Percentiles rank a stretch among this genome's conserved stretches.
phyloP scores from a whole-genome alignment of 75 land plant species.

The Selaginella tamariscina region DNA sequence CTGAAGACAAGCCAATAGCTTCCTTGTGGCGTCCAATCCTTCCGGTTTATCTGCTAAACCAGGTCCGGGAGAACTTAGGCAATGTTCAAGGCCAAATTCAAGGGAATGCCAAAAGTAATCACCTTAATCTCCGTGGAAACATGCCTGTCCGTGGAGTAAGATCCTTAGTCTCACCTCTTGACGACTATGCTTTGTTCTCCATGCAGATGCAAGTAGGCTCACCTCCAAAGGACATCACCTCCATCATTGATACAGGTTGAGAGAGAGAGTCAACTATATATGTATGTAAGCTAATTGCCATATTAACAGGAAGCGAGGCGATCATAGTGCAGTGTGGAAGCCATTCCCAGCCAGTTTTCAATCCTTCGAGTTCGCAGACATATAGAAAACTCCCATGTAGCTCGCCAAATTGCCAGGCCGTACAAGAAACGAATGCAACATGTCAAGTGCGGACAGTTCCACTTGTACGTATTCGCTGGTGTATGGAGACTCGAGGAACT shows the following conservation, averaged over 20 bases:
- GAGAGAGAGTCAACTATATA: no score
- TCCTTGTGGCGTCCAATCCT: not conserved
- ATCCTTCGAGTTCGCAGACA: not conserved
- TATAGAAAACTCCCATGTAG: not conserved
- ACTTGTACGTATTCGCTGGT: not conserved
- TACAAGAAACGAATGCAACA: not conserved
- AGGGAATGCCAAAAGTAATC: not conserved
- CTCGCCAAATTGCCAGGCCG: not conserved
- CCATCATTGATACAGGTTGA: not conserved
- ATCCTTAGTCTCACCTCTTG: not conserved
- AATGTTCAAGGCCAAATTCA: not conserved
- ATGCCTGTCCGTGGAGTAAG: not conserved
- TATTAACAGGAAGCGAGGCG: not conserved
- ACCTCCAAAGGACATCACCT: not conserved
- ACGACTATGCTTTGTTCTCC: not conserved
- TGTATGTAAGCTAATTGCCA: no score
- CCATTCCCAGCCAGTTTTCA: not conserved
- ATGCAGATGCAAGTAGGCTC: not conserved
- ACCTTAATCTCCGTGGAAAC: not conserved
- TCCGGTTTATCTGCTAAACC: not conserved
- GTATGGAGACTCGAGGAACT: not conserved
- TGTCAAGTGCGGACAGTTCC: not conserved
- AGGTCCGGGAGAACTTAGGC: not conserved
- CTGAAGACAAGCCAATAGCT: not conserved
- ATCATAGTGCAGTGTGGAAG: not conserved